These are phyloP conservation scores for Pseudogymnoascus destructans DNA, from an alignment of 2,329 filamentous ascomycete genomes.

Conservation along the genomic window DNA sequence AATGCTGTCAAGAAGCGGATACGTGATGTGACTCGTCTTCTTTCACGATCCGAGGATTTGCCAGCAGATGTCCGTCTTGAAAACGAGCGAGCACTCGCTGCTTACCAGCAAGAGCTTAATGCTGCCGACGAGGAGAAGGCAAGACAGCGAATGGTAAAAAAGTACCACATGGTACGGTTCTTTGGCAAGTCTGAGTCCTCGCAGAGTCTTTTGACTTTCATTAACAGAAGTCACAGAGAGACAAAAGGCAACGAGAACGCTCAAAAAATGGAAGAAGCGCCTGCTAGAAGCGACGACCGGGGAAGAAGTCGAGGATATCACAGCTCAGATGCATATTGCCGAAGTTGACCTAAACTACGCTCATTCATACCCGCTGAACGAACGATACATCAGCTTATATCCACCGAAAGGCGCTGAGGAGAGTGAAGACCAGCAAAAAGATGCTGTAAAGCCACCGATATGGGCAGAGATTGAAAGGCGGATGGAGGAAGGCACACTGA, in stretches of 20 bases:
- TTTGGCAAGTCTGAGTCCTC: slow-evolving; percentile 46
- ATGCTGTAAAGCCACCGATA: slow-evolving; percentile 36
- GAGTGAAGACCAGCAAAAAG: slow-evolving; percentile 20
- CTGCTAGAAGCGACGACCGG: slow-evolving; percentile 38
- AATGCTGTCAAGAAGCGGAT: slow-evolving; percentile 59
- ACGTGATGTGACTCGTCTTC: slow-evolving; percentile 53
- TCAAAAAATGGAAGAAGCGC: slow-evolving; percentile 51
- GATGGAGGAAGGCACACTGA: slow-evolving; percentile 39
- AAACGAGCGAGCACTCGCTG: slow-evolving; percentile 57
- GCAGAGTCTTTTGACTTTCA: not conserved
- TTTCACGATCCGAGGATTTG: slow-evolving; percentile 47
- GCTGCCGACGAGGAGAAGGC: slow-evolving; percentile 46
- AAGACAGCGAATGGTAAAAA: slow-evolving; percentile 56
- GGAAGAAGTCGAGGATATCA: slow-evolving; percentile 38
- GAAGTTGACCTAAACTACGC: slow-evolving; percentile 68
- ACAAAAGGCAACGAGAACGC: slow-evolving; percentile 55
- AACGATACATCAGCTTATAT: slow-evolving; percentile 56
- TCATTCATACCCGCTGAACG: slow-evolving; percentile 55
- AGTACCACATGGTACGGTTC: slow-evolving; percentile 75
- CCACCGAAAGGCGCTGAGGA: slow-evolving; percentile 30
- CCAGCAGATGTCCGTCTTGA: slow-evolving; percentile 56
- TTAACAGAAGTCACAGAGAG: slow-evolving; percentile 38
- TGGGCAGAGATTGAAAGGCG: slow-evolving; percentile 55
- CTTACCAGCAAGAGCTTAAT: slow-evolving; percentile 50
- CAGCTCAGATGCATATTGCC: slow-evolving; percentile 48